Conservation (phyloP, 2,329 filamentous ascomycete genomes). For the Colletotrichum eremochloae region DNA sequence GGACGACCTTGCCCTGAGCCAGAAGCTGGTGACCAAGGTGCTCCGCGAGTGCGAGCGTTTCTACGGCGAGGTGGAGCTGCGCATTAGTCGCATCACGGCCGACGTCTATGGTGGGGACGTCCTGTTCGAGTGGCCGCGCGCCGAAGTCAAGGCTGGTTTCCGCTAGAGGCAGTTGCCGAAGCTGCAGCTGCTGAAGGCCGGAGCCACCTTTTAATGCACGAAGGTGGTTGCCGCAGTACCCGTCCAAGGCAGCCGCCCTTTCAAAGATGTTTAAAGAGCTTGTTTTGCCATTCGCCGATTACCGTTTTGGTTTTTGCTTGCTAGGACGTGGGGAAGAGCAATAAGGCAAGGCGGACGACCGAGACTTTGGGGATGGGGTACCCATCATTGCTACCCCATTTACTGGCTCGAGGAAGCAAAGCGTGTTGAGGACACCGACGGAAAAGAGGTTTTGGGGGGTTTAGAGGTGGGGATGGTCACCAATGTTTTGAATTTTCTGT, state of each 20-base stretch:
- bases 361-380: background rate
- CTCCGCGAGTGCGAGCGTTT: conserved; percentile 72
- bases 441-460: background rate
- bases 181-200: conserved; percentile 1
- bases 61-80: conserved; percentile 72
- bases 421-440: background rate
- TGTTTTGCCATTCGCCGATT: background rate
- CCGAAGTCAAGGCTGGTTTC: conserved; percentile 73
- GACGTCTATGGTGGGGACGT: conserved; percentile 76
- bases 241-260: background rate
- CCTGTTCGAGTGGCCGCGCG: conserved; percentile 75
- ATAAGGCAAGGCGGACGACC: background rate
- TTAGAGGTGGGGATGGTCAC: background rate
- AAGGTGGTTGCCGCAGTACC: background rate
- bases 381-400: background rate
- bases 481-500: conserved; percentile 2
- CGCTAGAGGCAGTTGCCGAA: conserved; percentile 21
- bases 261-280: background rate
- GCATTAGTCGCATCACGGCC: conserved; percentile 71
- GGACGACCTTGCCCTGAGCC: conserved; percentile 78
- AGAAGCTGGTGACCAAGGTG: conserved; percentile 69
- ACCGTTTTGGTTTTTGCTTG: background rate
- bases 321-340: background rate
- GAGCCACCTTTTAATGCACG: conserved; percentile 4
- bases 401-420: background rate